phyloP scores from a whole-genome alignment of 441 rosid genomes.

The Croton setiger region DNA sequence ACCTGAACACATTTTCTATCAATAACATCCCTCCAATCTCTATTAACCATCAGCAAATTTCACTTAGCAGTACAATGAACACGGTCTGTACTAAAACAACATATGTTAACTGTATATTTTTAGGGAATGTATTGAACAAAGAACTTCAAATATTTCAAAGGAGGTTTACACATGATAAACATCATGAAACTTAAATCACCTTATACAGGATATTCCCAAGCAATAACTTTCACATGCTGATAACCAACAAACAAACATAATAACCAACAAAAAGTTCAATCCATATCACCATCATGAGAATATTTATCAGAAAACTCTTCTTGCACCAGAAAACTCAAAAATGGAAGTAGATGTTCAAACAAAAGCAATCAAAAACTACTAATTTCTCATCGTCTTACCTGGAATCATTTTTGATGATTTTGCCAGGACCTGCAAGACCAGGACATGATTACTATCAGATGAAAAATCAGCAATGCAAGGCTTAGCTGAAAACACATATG shows the following conservation, averaged over 20 bases:
- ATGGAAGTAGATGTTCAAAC: neutral
- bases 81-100: neutral
- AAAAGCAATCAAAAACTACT: neutral
- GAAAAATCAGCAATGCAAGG: neutral
- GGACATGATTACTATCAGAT: conserved; percentile 17
- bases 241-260: neutral
- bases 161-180: neutral
- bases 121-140: neutral
- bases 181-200: neutral
- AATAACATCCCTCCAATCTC: neutral
- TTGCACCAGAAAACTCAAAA: neutral
- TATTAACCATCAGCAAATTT: neutral
- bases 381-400: conserved; percentile 33
- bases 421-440: conserved; percentile 64
- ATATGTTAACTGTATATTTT: neutral
- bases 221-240: neutral
- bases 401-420: conserved; percentile 99
- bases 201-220: neutral
- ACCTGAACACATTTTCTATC: neutral
- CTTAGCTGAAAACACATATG: neutral
- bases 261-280: no score
- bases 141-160: neutral
- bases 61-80: neutral
- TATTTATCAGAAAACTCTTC: neutral
- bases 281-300: neutral